Evolutionary conservation across 2,329 filamentous ascomycete genomes (phyloP), one percentile per base, ranked within the genome.

Genomic region (Ceratocystis huliohia): DNA sequence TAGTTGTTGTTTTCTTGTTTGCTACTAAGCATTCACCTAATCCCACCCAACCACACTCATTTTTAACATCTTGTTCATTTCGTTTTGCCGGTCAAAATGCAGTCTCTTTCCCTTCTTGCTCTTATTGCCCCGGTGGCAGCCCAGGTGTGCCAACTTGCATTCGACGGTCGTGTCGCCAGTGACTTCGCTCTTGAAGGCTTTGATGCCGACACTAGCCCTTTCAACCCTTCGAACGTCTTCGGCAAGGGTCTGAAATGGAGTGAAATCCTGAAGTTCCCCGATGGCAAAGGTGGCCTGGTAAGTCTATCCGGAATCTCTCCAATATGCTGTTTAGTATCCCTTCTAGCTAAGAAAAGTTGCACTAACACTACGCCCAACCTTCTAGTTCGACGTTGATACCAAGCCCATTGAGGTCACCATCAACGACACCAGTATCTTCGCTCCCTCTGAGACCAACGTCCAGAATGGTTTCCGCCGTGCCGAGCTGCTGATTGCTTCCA

Each of bases 401-500:
- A 73, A 77, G 44, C 74, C 82, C 3, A 69, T 84, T 25, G 81
- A 82, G 70, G 79, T 84, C 8, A 83, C 81, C 50, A 80, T 85
- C 72, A 78, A 72, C 67, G 83, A 86, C 72, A 70, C 78, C 68
- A 84, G 82, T 70, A 84, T 87, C 73, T 87, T 86, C 74, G 75
- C 76, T n/a, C 78, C 78, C 41, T 77, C 75, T 69, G 70, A 74
- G 20, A 72, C 76, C 70, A 79, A 80, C 70, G 72, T 78, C 62
- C 84, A 87, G 73, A 74, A 74, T 1, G 84, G 84, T 22, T 86
- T 87, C 76, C 79, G 84, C 50, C 82, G 84, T 69, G 81, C 81
- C 0, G 83, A 84, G 68, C 77, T 85, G 64, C 78, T 83, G 65
- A 76, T 80, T 10, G 73, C 76, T 70, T 75, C 79, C 75, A 79